These are phyloP conservation scores for Aspergillus unguis DNA, from an alignment of 2,329 filamentous ascomycete genomes.

Conservation along the genomic window DNA sequence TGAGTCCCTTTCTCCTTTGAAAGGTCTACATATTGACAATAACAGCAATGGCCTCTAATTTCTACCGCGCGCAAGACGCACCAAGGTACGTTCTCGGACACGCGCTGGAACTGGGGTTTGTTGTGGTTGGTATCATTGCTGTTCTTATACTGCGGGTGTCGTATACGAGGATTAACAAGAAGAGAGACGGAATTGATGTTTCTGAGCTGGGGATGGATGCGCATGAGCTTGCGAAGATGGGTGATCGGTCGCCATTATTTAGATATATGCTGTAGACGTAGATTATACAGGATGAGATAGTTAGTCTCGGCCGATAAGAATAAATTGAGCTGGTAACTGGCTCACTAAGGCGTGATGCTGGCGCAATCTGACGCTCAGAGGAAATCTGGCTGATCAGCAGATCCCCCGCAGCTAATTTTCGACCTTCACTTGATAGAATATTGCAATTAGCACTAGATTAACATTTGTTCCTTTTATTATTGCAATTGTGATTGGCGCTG, in stretches of 20 bases:
- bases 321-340: no score
- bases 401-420: no score
- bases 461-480: no score
- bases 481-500: no score
- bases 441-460: no score
- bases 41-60: slow-evolving; percentile 66
- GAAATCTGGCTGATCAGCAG: no score
- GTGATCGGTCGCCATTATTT: slow-evolving; percentile 62
- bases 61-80: slow-evolving; percentile 56
- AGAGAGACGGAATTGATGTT: slow-evolving; percentile 48
- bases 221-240: slow-evolving; percentile 54
- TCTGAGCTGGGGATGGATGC: slow-evolving; percentile 37
- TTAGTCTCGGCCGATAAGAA: no score
- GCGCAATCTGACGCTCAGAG: no score
- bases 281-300: no score
- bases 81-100: slow-evolving; percentile 53
- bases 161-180: slow-evolving; percentile 60
- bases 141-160: slow-evolving; percentile 45
- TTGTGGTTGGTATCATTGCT: slow-evolving; percentile 46
- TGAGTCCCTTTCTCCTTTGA: slow-evolving; percentile 11
- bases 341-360: no score
- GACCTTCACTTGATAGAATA: no score
- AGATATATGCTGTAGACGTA: slow-evolving; percentile 58
- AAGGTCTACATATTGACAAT: not conserved
- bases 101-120: slow-evolving; percentile 51